Evolutionary conservation across 2,329 filamentous ascomycete genomes (phyloP).

Genomic region (Phialemonium atrogriseum): DNA sequence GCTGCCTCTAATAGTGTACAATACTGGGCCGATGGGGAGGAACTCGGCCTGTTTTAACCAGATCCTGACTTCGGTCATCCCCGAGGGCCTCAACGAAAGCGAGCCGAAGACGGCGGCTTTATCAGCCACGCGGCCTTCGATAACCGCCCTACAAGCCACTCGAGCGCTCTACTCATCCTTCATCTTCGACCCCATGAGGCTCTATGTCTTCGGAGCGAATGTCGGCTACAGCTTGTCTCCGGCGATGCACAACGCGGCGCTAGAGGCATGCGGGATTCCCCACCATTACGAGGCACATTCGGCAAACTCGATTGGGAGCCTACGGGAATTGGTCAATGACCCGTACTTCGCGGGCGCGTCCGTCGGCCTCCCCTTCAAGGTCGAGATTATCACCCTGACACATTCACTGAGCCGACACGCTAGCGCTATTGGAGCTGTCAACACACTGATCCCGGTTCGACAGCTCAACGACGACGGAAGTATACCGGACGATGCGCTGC

Average conservation of each 20-base stretch:
- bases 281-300: conserved; percentile 60
- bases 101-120: conserved; percentile 12
- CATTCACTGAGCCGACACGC: conserved; percentile 66
- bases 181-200: conserved; percentile 59
- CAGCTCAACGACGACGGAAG: conserved; percentile 42
- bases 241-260: conserved; percentile 68
- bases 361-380: conserved; percentile 67
- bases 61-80: conserved; percentile 52
- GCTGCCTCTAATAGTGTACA: conserved; percentile 54
- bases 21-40: conserved; percentile 53
- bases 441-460: conserved; percentile 66
- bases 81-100: conserved; percentile 24
- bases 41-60: conserved; percentile 60
- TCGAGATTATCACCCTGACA: conserved; percentile 60
- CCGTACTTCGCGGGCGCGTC: conserved; percentile 64
- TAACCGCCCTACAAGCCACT: conserved; percentile 57
- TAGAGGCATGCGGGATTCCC: conserved; percentile 58
- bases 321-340: conserved; percentile 57
- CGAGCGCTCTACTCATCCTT: conserved; percentile 59
- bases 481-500: conserved; percentile 45
- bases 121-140: conserved; percentile 26
- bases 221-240: conserved; percentile 67
- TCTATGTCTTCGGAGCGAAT: conserved; percentile 67
- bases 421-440: conserved; percentile 66
- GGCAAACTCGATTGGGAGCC: conserved; percentile 50